These are phyloP conservation scores for Pseudogymnoascus sp. DNA, from an alignment of 2,329 filamentous ascomycete genomes.

Conservation along the genomic window DNA sequence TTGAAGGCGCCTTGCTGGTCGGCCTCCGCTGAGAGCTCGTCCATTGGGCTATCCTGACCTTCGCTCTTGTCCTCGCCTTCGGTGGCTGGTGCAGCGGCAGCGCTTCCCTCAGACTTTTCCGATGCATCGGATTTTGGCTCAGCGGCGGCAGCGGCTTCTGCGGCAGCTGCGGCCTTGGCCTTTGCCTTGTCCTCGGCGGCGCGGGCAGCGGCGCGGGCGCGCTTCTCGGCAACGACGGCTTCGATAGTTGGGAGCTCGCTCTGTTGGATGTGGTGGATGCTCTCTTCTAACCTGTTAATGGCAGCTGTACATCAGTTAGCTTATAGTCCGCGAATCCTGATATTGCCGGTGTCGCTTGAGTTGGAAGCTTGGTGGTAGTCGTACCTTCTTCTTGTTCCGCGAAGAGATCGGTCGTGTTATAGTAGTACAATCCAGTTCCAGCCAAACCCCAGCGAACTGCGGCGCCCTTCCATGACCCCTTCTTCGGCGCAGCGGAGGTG, in stretches of 20 bases:
- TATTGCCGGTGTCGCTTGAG: slow-evolving; percentile 40
- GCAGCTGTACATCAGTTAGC: slow-evolving; percentile 23
- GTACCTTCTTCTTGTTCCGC: slow-evolving; percentile 72
- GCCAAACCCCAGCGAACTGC: slow-evolving; percentile 68
- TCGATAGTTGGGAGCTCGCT: slow-evolving; percentile 57
- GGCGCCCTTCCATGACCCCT: slow-evolving; percentile 74
- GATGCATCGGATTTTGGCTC: slow-evolving; percentile 8
- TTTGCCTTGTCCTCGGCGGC: slow-evolving; percentile 18
- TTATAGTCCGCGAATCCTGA: slow-evolving; percentile 21
- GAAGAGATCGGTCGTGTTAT: slow-evolving; percentile 83
- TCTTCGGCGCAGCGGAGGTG: slow-evolving; percentile 50
- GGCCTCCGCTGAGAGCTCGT: slow-evolving; percentile 70
- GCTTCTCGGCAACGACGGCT: slow-evolving; percentile 57
- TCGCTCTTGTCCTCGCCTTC: slow-evolving; percentile 22
- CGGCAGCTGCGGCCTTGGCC: slow-evolving; percentile 17
- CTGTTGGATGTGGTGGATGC: slow-evolving; percentile 32
- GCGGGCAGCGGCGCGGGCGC: slow-evolving; percentile 29
- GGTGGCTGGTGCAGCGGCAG: not conserved
- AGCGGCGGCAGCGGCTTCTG: slow-evolving; percentile 20
- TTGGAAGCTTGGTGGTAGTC: slow-evolving; percentile 27
- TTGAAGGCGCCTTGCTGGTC: slow-evolving; percentile 89
- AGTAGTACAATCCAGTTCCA: slow-evolving; percentile 76
- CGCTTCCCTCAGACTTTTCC: not conserved
- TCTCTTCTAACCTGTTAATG: slow-evolving; percentile 31
- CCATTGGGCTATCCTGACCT: slow-evolving; percentile 34